Conservation (phyloP, 164 flowering plant species). For the Litsea cubeba region DNA sequence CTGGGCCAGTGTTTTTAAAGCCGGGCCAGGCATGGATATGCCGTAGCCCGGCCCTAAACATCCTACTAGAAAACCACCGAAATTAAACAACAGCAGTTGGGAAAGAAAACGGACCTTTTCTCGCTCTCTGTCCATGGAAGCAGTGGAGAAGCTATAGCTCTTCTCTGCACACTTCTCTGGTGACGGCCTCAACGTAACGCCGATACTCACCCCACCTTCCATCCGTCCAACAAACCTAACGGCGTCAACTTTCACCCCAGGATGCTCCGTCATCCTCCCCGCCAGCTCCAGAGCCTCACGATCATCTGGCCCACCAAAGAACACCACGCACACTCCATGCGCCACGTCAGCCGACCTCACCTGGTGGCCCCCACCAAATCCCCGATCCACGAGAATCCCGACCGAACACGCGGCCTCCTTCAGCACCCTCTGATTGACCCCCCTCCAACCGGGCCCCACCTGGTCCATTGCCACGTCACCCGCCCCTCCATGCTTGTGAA, state of each 20-base stretch:
- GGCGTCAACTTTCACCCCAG: slow-evolving; percentile 41
- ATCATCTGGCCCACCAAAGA: slow-evolving; percentile 80
- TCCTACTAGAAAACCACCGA: background rate
- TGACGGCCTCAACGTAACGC: slow-evolving; percentile 25
- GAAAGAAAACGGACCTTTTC: slow-evolving; percentile 3
- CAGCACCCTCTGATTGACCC: slow-evolving; percentile 54
- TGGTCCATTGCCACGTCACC: slow-evolving; percentile 27
- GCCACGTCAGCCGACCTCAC: slow-evolving; percentile 12
- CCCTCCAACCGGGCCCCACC: slow-evolving; percentile 53
- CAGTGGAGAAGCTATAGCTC: slow-evolving; percentile 41
- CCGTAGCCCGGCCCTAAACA: too few species aligned
- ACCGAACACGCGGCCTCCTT: slow-evolving; percentile 57
- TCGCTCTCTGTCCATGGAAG: slow-evolving; percentile 29
- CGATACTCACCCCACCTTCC: slow-evolving; percentile 2
- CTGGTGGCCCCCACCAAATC: slow-evolving; percentile 27
- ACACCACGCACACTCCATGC: slow-evolving; percentile 38
- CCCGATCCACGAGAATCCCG: slow-evolving; percentile 66
- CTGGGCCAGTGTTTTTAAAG: too few species aligned
- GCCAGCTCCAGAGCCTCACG: slow-evolving; percentile 60
- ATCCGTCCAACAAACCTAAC: slow-evolving; percentile 31
- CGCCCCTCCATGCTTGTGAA: slow-evolving; percentile 44
- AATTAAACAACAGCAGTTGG: background rate
- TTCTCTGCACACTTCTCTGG: slow-evolving; percentile 28
- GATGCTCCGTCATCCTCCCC: slow-evolving; percentile 66
- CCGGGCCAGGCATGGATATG: too few species aligned